A percentile compares a stretch with the other conserved stretches of the same genome.
Conservation (phyloP, 805 yeast genomes). For the Ogataea minuta region DNA sequence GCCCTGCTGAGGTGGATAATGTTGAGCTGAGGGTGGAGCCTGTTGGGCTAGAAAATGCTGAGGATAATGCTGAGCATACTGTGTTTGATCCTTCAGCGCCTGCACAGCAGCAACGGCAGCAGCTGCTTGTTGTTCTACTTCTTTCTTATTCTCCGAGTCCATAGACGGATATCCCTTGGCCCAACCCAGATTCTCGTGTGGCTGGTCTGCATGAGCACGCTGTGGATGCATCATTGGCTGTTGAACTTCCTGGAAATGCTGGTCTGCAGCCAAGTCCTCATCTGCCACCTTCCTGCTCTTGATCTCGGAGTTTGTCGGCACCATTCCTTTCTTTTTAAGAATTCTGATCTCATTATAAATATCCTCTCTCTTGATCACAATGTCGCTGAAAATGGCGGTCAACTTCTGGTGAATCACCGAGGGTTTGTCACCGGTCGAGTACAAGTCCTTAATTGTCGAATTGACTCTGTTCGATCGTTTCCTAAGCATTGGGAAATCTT, state of each 20-base stretch:
- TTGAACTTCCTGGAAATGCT: conserved; percentile 17
- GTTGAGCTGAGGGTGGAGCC: conserved; percentile 13
- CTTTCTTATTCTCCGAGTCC: conserved; percentile 24
- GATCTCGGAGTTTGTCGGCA: conserved; percentile 29
- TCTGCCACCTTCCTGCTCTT: conserved; percentile 27
- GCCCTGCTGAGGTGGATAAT: conserved; percentile 8
- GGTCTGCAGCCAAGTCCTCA: conserved; percentile 20
- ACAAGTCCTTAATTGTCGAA: conserved; percentile 48
- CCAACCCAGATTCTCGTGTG: conserved; percentile 24
- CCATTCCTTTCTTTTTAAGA: conserved; percentile 46
- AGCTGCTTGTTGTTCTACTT: conserved; percentile 25
- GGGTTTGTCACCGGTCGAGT: conserved; percentile 56
- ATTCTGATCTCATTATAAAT: conserved; percentile 58
- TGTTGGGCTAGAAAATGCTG: conserved; percentile 14
- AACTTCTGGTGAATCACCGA: conserved; percentile 51
- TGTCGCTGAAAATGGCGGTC: conserved; percentile 50
- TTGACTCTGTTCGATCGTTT: conserved; percentile 53
- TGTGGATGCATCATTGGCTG: conserved; percentile 15
- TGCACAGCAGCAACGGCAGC: conserved; percentile 30
- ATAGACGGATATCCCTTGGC: conserved; percentile 21
- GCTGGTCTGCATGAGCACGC: conserved; percentile 11
- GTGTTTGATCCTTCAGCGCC: conserved; percentile 24
- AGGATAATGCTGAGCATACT: conserved; percentile 9
- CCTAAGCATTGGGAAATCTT: conserved; percentile 56
- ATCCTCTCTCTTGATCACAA: conserved; percentile 55